Conservation (phyloP, 306 rosid genomes). For the Cicer yamashitae region DNA sequence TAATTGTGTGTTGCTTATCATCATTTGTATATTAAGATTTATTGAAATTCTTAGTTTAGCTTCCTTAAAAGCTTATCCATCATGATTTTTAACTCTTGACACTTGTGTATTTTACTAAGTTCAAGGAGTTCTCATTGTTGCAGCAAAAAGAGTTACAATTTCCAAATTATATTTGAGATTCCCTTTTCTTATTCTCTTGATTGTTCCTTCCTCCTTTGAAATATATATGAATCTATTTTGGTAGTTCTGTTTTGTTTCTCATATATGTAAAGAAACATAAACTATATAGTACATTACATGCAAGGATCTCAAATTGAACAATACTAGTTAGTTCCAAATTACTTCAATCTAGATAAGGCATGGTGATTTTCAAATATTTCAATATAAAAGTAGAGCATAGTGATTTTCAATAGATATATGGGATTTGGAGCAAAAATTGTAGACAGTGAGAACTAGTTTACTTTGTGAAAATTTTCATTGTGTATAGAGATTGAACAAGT, state of each 20-base stretch:
- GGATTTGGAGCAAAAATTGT: conserved; percentile 39
- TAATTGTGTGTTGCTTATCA: background rate
- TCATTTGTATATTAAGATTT: background rate
- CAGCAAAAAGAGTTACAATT: no score
- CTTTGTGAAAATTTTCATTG: conserved; percentile 13
- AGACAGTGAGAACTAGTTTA: conserved; percentile 2
- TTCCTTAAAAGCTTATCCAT: no score
- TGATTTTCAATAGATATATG: conserved; percentile 30
- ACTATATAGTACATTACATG: background rate
- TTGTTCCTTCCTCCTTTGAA: background rate
- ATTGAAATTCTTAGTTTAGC: background rate
- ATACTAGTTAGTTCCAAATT: conserved; percentile 19
- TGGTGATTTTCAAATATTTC: conserved; percentile 14
- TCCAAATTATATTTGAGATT: no score
- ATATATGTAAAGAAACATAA: background rate
- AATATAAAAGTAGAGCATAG: conserved; percentile 15
- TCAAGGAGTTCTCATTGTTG: no score
- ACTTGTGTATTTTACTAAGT: no score
- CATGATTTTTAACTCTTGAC: no score
- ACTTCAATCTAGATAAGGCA: conserved; percentile 40
- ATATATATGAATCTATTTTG: background rate
- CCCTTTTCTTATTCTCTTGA: no score
- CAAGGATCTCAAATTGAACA: background rate
- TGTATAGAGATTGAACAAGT: conserved; percentile 15
- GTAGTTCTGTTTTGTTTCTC: background rate